Base-by-base conservation (phyloP, 352 stramenopile species). In the Phytopythium boreale region DNA sequence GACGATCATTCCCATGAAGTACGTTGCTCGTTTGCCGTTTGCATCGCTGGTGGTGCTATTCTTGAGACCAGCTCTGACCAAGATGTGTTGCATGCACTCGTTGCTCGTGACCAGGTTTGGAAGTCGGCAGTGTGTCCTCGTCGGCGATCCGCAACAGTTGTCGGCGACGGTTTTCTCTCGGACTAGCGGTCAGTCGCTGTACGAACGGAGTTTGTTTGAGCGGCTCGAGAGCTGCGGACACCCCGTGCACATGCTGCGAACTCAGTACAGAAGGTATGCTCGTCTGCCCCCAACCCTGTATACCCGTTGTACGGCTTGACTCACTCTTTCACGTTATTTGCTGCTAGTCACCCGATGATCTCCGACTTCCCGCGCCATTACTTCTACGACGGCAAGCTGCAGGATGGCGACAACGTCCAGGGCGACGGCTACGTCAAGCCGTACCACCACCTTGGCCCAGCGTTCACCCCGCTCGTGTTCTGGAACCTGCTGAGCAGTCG, bases 81-180 rank as follows among this genome's bases (percentile, higher is more conserved):
- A 19, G 8, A n/a, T 43, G 0, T 31, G 37, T 19, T 60, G 50
- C 50, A 26, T 58, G 26, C 12, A 7, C 12, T 52, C 60, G 3
- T 31, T 26, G 43, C 44, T 29, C 56, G 9, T 24, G 49, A 20
- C 3, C 59, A 95, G 87, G 49, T 95, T 97, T 66, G 90, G 90
- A 17, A 95, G 90, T 61, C 84, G 79, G 15, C 90, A 97, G 62
- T 97, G 90, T 50, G 92, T 98, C 15, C 77, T 98, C 9, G 93
- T 98, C 4, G 93, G 93, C 24, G 93, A 98, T 69, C 93, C 92
- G 0, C 92, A 98, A 67, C 93, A 98, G 63, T 76, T 98, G 20
- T 92, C 89, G 39, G 93, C 93, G n/a, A 98, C 93, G 1, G 89
- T 97, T 0, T 97, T 98, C 63, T 97, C 90, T 26, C 88, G 90